Conservation (phyloP, 257 asterid genomes). For the Paulownia fortunei region DNA sequence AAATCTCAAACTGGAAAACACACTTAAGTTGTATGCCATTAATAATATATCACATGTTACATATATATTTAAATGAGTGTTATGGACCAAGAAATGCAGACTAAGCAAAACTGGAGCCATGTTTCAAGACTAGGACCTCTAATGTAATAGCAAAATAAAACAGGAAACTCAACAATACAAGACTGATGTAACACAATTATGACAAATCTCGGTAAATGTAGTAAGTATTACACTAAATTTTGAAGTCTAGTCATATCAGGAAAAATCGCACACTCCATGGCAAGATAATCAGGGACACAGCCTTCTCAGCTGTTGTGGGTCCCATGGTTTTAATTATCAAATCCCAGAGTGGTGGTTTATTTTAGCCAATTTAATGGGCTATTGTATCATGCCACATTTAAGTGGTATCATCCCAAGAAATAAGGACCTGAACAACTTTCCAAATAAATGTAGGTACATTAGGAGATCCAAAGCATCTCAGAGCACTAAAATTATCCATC, state of each 20-base stretch:
- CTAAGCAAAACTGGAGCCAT: background rate
- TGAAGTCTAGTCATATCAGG: background rate
- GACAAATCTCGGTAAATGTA: background rate
- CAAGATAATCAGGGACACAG: background rate
- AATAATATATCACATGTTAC: conserved; percentile 2
- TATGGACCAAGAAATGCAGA: background rate
- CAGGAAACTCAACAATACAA: background rate
- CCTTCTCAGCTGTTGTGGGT: background rate
- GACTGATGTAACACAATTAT: background rate
- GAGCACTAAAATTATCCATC: conserved; percentile 2
- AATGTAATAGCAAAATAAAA: background rate
- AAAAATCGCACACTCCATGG: background rate
- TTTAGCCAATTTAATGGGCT: background rate
- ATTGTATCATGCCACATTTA: background rate
- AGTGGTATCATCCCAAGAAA: conserved; percentile 1
- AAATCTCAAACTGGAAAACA: background rate
- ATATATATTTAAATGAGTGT: background rate
- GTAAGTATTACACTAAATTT: background rate
- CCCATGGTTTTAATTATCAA: background rate
- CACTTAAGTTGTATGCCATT: background rate
- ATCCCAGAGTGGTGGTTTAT: background rate
- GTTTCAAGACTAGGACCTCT: background rate
- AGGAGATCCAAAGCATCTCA: conserved; percentile 13
- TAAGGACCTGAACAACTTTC: background rate
- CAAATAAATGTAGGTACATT: background rate